Conservation (phyloP, 345 rosid genomes). For the Salix viminalis region DNA sequence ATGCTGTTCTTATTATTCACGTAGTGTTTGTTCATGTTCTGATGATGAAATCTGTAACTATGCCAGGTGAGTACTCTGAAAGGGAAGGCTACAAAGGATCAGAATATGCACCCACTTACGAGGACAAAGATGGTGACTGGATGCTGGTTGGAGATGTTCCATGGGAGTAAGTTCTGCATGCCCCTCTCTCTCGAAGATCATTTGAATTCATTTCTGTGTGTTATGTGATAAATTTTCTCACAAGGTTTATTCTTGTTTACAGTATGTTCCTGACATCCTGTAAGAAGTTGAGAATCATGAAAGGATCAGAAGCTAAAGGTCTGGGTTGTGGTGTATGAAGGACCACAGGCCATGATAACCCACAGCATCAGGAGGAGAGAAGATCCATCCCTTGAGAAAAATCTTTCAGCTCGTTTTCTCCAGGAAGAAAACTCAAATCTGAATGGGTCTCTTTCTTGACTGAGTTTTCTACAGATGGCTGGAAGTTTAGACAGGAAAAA, state of each 20-base stretch:
- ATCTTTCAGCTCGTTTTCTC: slow-evolving; percentile 44
- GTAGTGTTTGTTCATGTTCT: background rate
- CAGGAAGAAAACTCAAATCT: slow-evolving; percentile 21
- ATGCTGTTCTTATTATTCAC: background rate
- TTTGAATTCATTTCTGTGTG: background rate
- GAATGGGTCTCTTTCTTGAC: slow-evolving; percentile 12
- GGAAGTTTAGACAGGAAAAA: slow-evolving; percentile 12
- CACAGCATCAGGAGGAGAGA: slow-evolving; percentile 9
- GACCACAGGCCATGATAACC: slow-evolving; percentile 1
- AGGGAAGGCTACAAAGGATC: slow-evolving; percentile 26
- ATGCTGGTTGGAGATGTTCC: slow-evolving; percentile 26
- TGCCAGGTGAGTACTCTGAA: slow-evolving; percentile 16
- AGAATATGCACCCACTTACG: slow-evolving; percentile 20
- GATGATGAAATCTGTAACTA: background rate
- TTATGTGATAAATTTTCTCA: background rate
- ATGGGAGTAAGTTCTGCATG: slow-evolving; percentile 12
- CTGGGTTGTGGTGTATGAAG: slow-evolving; percentile 53
- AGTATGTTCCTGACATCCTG: slow-evolving; percentile 86
- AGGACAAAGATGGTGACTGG: slow-evolving; percentile 27
- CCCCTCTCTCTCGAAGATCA: too few relatives aligned
- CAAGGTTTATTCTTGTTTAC: slow-evolving; percentile 22
- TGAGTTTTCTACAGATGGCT: background rate
- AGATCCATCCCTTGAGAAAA: background rate
- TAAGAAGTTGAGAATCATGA: slow-evolving; percentile 82
- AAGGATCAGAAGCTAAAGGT: slow-evolving; percentile 73